Conservation (phyloP, 1,284 basidiomycete genomes). For the Apiotrichum gracile region DNA sequence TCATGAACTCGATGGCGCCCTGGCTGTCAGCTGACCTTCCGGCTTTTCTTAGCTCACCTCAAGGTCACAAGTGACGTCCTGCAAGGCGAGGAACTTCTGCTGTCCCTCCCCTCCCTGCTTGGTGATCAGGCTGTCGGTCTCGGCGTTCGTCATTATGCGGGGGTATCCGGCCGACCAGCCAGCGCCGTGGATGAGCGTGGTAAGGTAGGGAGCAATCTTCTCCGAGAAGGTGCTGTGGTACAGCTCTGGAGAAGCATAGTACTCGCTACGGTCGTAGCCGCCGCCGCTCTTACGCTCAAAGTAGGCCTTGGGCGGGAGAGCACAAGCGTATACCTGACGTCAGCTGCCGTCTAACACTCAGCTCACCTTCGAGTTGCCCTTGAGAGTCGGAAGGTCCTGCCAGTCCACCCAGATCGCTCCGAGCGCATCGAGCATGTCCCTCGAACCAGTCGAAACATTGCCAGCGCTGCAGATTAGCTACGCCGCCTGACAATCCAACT, state of each 20-base stretch:
- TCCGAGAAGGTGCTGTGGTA: slow-evolving; percentile 65
- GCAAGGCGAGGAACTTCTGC: slow-evolving; percentile 58
- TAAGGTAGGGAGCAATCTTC: slow-evolving; percentile 75
- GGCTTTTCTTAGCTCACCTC: slow-evolving; percentile 49
- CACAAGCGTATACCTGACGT: slow-evolving; percentile 66
- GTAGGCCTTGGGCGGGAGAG: slow-evolving; percentile 65
- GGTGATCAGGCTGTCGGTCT: slow-evolving; percentile 54
- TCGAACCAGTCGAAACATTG: slow-evolving; percentile 69
- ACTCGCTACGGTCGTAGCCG: slow-evolving; percentile 60
- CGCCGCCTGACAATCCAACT: slow-evolving; percentile 13
- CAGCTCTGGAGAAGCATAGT: slow-evolving; percentile 62
- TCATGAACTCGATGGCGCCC: slow-evolving; percentile 79
- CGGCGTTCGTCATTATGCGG: slow-evolving; percentile 64
- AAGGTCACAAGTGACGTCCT: slow-evolving; percentile 81
- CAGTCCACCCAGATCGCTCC: slow-evolving; percentile 59
- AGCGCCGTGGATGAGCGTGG: slow-evolving; percentile 74
- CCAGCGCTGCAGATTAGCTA: slow-evolving; percentile 54
- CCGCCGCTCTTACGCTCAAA: slow-evolving; percentile 56
- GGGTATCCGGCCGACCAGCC: slow-evolving; percentile 76
- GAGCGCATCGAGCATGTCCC: slow-evolving; percentile 64
- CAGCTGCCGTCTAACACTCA: not conserved
- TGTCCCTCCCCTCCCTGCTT: slow-evolving; percentile 48
- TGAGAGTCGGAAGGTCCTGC: slow-evolving; percentile 55
- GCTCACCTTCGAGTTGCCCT: slow-evolving; percentile 53
- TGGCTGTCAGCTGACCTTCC: slow-evolving; percentile 29